Conservation (phyloP, 2,329 filamentous ascomycete species). For the Coniosporium tulheliwenetii region DNA sequence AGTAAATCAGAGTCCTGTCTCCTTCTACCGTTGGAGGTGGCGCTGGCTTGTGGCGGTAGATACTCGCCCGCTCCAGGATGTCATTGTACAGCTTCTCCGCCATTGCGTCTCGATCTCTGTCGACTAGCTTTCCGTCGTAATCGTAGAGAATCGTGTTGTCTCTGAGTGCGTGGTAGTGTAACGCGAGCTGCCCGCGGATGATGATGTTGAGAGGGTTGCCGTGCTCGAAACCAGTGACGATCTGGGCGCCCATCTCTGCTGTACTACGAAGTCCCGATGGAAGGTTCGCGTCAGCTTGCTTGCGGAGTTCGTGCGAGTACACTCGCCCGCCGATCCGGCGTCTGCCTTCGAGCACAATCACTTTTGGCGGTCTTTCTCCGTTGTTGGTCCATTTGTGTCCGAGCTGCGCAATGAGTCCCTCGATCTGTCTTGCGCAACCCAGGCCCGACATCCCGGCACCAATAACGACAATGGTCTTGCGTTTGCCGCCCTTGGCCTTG, state of each 20-base stretch:
- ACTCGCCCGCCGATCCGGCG: conserved; percentile 80
- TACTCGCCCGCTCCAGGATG: conserved; percentile 77
- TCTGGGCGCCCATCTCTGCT: conserved; percentile 95
- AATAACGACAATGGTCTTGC: conserved; percentile 69
- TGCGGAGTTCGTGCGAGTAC: conserved; percentile 61
- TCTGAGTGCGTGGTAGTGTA: conserved; percentile 71
- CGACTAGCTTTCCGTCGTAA: conserved; percentile 59
- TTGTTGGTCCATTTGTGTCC: conserved; percentile 47
- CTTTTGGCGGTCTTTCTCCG: conserved; percentile 53
- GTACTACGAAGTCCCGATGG: conserved; percentile 49
- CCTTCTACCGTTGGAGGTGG: conserved; percentile 62
- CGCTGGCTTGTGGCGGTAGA: conserved; percentile 68
- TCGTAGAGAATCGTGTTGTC: conserved; percentile 83
- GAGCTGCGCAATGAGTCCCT: conserved; percentile 73
- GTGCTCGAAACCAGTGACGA: conserved; percentile 90
- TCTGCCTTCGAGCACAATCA: conserved; percentile 76
- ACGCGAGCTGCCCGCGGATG: conserved; percentile 74
- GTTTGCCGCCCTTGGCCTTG: conserved; percentile 29
- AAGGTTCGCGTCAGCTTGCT: conserved; percentile 39
- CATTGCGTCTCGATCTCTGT: conserved; percentile 61
- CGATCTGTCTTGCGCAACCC: conserved; percentile 79
- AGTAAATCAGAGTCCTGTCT: conserved; percentile 65
- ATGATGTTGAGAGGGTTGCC: conserved; percentile 90
- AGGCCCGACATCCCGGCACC: conserved; percentile 91
- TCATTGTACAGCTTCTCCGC: conserved; percentile 93